Evolutionary conservation across 192 early-diverging fungal species (phyloP).

Genomic region (Backusella tarrabulga): DNA sequence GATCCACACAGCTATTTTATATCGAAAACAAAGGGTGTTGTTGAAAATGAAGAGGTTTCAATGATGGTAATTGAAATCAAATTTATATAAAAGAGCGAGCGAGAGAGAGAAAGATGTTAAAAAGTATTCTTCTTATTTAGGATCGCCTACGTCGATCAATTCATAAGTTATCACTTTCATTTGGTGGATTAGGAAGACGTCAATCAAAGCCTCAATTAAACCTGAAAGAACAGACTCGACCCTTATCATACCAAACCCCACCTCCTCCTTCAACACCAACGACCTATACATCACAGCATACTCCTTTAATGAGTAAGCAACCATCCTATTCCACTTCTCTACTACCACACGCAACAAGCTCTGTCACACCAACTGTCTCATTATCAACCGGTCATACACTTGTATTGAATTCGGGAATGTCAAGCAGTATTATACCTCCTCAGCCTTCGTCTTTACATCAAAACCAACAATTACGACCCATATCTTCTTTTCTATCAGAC

Average conservation of each 20-base stretch:
- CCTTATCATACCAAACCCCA: neutral
- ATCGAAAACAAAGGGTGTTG: constrained; percentile 75
- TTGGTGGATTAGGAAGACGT: constrained; percentile 11
- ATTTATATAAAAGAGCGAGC: no score
- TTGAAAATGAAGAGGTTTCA: constrained; percentile 55
- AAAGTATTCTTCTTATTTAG: neutral
- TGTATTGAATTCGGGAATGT: constrained; percentile 7
- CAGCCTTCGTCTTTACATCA: neutral
- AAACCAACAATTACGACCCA: neutral
- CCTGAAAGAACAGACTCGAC: neutral
- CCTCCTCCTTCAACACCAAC: neutral
- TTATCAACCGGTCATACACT: constrained; percentile 7
- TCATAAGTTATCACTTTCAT: constrained; percentile 22
- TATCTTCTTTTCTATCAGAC: constrained; percentile 15
- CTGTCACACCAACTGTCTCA: constrained; percentile 8
- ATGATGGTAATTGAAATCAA: constrained; percentile 49
- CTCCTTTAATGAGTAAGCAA: neutral
- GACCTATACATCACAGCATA: neutral
- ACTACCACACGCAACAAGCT: constrained; percentile 9
- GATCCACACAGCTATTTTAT: constrained; percentile 68
- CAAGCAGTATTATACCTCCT: constrained; percentile 9
- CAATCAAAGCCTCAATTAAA: neutral
- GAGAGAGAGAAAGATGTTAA: no score
- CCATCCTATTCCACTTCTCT: constrained; percentile 7
- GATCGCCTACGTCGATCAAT: constrained; percentile 25